Conservation (phyloP, 2,329 filamentous ascomycete genomes). For the Onygenales sp. region DNA sequence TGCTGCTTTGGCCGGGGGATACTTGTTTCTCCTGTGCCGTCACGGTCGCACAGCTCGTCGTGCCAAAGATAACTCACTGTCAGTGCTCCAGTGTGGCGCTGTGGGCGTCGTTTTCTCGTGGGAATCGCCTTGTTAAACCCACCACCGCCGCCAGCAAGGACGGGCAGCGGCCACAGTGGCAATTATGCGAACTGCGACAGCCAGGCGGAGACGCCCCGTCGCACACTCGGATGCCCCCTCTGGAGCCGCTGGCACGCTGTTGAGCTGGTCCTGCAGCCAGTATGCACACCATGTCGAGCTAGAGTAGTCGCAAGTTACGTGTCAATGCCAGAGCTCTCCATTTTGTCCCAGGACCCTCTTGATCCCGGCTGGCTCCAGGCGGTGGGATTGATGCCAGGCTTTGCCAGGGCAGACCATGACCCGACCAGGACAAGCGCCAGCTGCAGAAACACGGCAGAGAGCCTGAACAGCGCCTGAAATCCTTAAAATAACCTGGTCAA, state of each 20-base stretch:
- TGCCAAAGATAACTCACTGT: background rate
- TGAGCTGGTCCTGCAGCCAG: conserved; percentile 14
- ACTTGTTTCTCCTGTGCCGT: background rate
- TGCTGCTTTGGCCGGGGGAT: background rate
- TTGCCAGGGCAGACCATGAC: background rate
- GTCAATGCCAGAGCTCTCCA: conserved; percentile 22
- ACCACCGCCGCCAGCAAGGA: conserved; percentile 5
- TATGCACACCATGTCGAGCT: conserved; percentile 9
- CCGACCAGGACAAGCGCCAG: conserved; percentile 1
- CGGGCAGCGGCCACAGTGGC: conserved; percentile 16
- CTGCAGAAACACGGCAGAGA: background rate
- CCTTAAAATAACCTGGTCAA: background rate
- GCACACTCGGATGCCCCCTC: background rate
- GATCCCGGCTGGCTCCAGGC: conserved; percentile 15
- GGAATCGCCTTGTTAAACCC: background rate
- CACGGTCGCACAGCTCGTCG: background rate
- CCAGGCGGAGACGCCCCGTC: background rate
- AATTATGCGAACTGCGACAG: conserved; percentile 5
- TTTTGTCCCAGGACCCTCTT: conserved; percentile 18
- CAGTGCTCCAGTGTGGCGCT: background rate
- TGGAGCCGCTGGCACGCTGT: conserved; percentile 3
- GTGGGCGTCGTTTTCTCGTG: background rate
- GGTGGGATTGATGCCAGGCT: background rate
- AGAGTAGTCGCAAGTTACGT: conserved; percentile 12
- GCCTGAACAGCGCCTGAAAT: background rate